Evolutionary conservation across 2,329 filamentous ascomycete species (phyloP).

Genomic region (Magnaporthiopsis rhizophila): DNA sequence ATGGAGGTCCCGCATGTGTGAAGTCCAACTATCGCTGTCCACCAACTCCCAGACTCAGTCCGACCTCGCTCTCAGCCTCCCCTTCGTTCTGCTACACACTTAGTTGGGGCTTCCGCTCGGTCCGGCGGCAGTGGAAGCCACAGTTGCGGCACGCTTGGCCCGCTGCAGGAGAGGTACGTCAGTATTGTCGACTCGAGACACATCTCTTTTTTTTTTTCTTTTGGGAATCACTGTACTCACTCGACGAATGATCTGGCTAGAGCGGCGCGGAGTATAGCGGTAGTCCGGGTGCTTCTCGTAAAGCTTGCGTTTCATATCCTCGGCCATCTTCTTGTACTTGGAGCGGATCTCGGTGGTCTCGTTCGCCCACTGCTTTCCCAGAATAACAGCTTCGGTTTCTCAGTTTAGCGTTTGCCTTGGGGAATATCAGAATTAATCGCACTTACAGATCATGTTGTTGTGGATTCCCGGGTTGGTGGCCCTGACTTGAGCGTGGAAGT

Average conservation of each 20-base stretch:
- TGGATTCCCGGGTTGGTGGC: slow-evolving; percentile 24
- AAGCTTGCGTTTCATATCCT: slow-evolving; percentile 22
- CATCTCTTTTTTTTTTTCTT: no score
- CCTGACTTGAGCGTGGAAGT: slow-evolving; percentile 27
- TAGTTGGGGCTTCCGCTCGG: no score
- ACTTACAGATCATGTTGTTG: slow-evolving; percentile 36
- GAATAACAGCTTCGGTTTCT: slow-evolving; percentile 23
- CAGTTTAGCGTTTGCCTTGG: slow-evolving; percentile 13
- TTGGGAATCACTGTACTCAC: background rate
- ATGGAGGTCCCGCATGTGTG: no score
- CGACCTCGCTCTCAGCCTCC: no score
- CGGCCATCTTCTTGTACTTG: slow-evolving; percentile 24
- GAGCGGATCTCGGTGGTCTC: slow-evolving; percentile 22
- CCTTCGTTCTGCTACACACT: no score
- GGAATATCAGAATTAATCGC: no score
- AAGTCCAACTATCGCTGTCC: no score
- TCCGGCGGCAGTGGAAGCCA: no score
- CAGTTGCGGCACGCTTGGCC: no score
- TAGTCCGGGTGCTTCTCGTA: slow-evolving; percentile 27
- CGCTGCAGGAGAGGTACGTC: no score
- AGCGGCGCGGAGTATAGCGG: slow-evolving; percentile 29
- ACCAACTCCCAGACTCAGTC: no score
- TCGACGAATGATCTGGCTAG: slow-evolving; percentile 14
- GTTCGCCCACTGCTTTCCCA: slow-evolving; percentile 28
- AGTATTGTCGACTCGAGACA: no score